A percentile compares a stretch with the other conserved stretches of the same genome.
Evolutionary conservation across 1,139 yeast species (phyloP).

Genomic region (Starmera stellimalicola): DNA sequence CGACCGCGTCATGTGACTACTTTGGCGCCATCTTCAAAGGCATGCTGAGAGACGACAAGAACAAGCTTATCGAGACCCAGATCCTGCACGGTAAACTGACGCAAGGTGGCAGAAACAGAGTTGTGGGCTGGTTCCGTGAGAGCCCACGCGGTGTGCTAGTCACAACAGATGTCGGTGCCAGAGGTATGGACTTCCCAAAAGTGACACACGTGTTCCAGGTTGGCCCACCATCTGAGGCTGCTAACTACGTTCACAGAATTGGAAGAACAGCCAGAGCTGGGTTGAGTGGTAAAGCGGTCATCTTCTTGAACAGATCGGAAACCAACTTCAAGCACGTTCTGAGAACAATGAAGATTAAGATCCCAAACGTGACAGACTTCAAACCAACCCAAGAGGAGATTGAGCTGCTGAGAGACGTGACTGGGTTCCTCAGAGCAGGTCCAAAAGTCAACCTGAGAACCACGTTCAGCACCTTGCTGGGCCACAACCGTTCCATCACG

Average conservation of each 20-base stretch:
- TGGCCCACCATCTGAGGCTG: slow-evolving; percentile 62
- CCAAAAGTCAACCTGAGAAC: slow-evolving; percentile 3
- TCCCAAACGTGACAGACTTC: slow-evolving; percentile 29
- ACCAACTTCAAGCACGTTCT: slow-evolving; percentile 36
- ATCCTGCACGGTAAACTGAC: slow-evolving; percentile 65
- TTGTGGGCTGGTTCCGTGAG: slow-evolving; percentile 46
- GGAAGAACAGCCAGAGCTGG: slow-evolving; percentile 98
- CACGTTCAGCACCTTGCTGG: no score
- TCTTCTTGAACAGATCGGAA: slow-evolving; percentile 43
- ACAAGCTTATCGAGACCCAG: slow-evolving; percentile 16
- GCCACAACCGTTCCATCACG: no score
- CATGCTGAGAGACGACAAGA: slow-evolving; percentile 17
- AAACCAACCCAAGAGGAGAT: no score
- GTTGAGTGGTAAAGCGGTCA: slow-evolving; percentile 55
- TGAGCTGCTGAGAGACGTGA: no score
- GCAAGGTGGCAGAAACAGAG: slow-evolving; percentile 53
- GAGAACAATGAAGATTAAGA: slow-evolving; percentile 38
- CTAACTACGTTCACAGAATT: slow-evolving; percentile 83
- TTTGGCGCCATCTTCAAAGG: slow-evolving; percentile 23
- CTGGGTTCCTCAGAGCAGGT: no score
- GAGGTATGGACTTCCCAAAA: slow-evolving; percentile 91
- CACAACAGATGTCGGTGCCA: slow-evolving; percentile 90
- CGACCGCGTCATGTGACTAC: slow-evolving; percentile 38
- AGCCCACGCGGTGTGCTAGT: slow-evolving; percentile 49
- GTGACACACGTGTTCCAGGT: slow-evolving; percentile 77